Conservation (phyloP, 1,284 basidiomycete genomes). For the Microbotryomycetes sp. region DNA sequence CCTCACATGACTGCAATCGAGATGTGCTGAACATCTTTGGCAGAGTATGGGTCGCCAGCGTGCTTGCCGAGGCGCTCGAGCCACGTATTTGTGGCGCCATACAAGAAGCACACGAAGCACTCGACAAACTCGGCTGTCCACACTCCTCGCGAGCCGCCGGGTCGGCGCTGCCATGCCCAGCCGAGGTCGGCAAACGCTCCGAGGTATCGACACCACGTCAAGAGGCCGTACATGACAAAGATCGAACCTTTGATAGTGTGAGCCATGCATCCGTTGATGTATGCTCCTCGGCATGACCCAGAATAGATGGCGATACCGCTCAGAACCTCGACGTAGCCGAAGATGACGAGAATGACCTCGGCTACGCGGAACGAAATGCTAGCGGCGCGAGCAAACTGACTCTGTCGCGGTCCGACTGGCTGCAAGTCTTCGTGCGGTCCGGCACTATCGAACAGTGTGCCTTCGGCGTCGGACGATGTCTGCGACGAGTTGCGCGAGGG, state of each 20-base stretch:
- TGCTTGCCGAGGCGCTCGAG: conserved; percentile 84
- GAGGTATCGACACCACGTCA: conserved; percentile 83
- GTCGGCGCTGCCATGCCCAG: conserved; percentile 82
- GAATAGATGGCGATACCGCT: conserved; percentile 23
- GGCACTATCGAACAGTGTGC: conserved; percentile 23
- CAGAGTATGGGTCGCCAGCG: conserved; percentile 74
- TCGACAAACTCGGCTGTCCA: conserved; percentile 82
- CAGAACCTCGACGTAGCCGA: conserved; percentile 17
- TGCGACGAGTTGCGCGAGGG: conserved; percentile 17
- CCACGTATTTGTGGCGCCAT: conserved; percentile 89
- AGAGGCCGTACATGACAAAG: conserved; percentile 59
- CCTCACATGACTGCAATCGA: conserved; percentile 68
- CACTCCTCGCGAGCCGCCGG: conserved; percentile 33
- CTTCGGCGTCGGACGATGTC: conserved; percentile 19
- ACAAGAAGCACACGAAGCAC: conserved; percentile 75
- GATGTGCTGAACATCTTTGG: conserved; percentile 92
- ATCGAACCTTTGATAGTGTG: conserved; percentile 71
- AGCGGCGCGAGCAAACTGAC: background rate
- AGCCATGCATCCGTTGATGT: conserved; percentile 51
- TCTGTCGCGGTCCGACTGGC: background rate
- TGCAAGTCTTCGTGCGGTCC: conserved; percentile 4
- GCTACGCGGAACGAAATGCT: background rate
- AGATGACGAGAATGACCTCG: conserved; percentile 12
- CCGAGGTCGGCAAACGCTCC: conserved; percentile 80
- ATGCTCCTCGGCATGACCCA: conserved; percentile 35